Conservation (phyloP, 306 rosid genomes). For the Potentilla sterilis region DNA sequence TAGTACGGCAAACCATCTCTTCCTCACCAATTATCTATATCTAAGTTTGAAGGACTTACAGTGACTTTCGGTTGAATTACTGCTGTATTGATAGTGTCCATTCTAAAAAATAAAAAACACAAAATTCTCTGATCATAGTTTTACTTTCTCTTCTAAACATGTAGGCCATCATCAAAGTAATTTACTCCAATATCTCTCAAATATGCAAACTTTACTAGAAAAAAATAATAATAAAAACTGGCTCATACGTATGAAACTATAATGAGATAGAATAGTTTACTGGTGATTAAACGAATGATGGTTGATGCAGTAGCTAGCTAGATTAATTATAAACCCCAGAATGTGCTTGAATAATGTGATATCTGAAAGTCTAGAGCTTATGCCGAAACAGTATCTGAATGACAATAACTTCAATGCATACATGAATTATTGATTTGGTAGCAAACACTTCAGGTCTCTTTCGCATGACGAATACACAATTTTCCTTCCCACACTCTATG, state of each 20-base stretch:
- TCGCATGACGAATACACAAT: background rate
- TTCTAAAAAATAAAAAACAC: too few relatives aligned
- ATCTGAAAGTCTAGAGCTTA: background rate
- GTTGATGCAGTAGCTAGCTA: background rate
- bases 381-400: background rate
- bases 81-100: too few relatives aligned
- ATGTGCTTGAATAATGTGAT: background rate
- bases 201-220: background rate
- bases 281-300: background rate
- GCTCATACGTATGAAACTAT: too few relatives aligned
- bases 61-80: too few relatives aligned
- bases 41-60: too few relatives aligned
- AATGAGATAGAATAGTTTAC: background rate
- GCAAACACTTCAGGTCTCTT: background rate
- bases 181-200: background rate
- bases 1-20: too few relatives aligned
- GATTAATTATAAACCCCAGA: background rate
- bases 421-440: background rate
- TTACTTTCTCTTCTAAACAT: background rate
- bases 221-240: too few relatives aligned
- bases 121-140: background rate
- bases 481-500: background rate
- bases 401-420: background rate
- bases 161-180: background rate
- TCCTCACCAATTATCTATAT: too few relatives aligned